Base-by-base conservation (phyloP, 768 basidiomycete genomes). In the Mycena vitilis region DNA sequence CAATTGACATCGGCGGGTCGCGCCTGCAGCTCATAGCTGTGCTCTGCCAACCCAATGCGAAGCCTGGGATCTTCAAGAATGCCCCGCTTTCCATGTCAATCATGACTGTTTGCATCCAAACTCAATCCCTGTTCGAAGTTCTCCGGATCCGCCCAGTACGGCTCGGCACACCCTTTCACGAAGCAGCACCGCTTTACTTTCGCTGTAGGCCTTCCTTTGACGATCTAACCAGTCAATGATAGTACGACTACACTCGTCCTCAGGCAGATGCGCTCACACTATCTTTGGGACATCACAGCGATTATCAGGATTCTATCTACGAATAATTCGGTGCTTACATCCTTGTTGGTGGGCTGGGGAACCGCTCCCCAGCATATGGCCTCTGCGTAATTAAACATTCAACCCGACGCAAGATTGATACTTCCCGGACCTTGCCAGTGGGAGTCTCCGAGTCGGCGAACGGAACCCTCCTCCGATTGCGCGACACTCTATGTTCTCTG, bases 321-420 rank as follows among this genome's bases (percentile, higher is more conserved):
- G 56, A 54, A 70, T 67, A 71, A 63, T 60, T 44, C 64, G 23
- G 20, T 45, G 65, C 60, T 69, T 30, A 5, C 30, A 30, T 30
- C 30, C 30, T 30, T 55, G 64, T 73, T 69, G 51, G 69, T 73
- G 65, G 73, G 49, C 66, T 71, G 66, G 73, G 73, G 55, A 75
- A 73, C 74, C 65, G 60, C 72, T 71, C 63, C 61, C 36, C 56
- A 44, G 38, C 64, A 68, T 57, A 59, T 66, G 62, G 48, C 18
- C n/a, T 47, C 23, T 30, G 30, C 30, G 49, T 20, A 54, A 66
- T 51, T 61, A 48, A 48, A 7, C 44, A 45, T 18, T 16, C 44
- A 45, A 45, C 15, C 18, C 44, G 44, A 45, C 13, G 44, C 44
- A 45, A 45, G 44, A 45, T 45, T 18, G 6, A 45, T 45, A 45